Evolutionary conservation across 2,329 filamentous ascomycete species (phyloP).

Genomic region (Epichloe brachyelytri): DNA sequence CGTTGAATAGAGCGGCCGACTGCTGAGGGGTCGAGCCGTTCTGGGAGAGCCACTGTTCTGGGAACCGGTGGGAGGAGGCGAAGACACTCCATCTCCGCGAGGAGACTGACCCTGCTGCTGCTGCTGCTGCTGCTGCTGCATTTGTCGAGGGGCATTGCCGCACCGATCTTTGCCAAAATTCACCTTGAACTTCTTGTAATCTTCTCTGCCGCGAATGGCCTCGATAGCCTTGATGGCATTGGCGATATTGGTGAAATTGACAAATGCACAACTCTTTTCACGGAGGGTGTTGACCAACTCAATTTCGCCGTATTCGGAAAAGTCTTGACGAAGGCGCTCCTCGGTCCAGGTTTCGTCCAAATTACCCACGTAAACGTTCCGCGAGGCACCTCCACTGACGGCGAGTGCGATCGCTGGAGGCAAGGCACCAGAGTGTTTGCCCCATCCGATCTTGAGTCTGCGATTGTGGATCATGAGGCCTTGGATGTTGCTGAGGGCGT

Average conservation of each 20-base stretch:
- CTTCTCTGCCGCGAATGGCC: constrained; percentile 83
- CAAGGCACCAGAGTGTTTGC: constrained; percentile 93
- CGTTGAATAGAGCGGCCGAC: constrained; percentile 65
- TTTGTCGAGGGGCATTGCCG: constrained; percentile 87
- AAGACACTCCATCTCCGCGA: constrained; percentile 45
- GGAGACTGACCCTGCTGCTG: constrained; percentile 50
- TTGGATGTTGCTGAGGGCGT: constrained; percentile 92
- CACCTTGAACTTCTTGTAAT: constrained; percentile 98
- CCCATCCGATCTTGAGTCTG: constrained; percentile 96
- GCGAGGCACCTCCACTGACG: constrained; percentile 91
- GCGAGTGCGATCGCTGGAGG: constrained; percentile 92
- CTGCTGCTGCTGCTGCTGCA: constrained; percentile 35
- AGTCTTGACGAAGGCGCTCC: constrained; percentile 89
- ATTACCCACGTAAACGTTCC: constrained; percentile 97
- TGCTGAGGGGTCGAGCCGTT: constrained; percentile 45
- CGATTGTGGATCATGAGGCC: constrained; percentile 99
- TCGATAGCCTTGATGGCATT: constrained; percentile 99
- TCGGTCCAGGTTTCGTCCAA: constrained; percentile 96
- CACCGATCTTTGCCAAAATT: constrained; percentile 99
- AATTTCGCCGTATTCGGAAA: constrained; percentile 94
- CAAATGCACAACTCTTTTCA: constrained; percentile 98
- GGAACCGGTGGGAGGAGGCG: constrained; percentile 46
- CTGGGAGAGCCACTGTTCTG: constrained; percentile 45
- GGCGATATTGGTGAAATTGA: constrained; percentile 99
- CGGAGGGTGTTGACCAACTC: constrained; percentile 92